A percentile compares a stretch with the other conserved stretches of the same genome.
phyloP scores from a whole-genome alignment of 345 rosid species.

The Melaleuca quinquenervia region DNA sequence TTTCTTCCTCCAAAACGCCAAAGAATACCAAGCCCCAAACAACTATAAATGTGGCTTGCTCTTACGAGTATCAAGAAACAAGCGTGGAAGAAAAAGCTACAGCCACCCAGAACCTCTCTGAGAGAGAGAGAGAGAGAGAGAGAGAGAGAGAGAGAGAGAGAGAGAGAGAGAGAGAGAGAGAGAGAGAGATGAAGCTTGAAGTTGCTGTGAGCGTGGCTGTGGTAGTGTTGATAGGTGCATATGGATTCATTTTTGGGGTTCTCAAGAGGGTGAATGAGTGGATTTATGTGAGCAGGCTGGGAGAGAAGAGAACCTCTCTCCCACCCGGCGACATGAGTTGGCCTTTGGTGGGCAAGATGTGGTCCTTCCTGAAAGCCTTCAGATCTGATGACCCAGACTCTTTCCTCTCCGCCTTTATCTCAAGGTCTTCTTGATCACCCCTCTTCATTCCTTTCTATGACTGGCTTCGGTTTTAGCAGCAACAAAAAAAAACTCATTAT shows the following conservation, averaged over 20 bases:
- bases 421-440: conserved; percentile 4
- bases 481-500: no score
- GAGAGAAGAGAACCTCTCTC: conserved; percentile 15
- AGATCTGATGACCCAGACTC: conserved; percentile 33
- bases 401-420: conserved; percentile 11
- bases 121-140: background rate
- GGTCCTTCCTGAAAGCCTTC: conserved; percentile 31
- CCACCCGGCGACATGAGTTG: conserved; percentile 44
- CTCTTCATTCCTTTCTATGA: background rate
- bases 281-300: conserved; percentile 17
- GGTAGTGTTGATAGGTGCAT: background rate
- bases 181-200: background rate
- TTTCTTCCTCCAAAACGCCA: background rate
- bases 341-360: conserved; percentile 40
- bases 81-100: background rate
- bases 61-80: background rate
- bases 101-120: background rate
- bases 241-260: conserved; percentile 10
- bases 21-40: background rate
- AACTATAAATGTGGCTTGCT: background rate
- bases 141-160: background rate
- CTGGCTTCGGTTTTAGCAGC: background rate
- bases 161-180: background rate
- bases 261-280: conserved; percentile 19
- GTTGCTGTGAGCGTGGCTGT: background rate